These are phyloP conservation scores for Allium sativum DNA, from an alignment of 106 monocot species.

Conservation along the genomic window DNA sequence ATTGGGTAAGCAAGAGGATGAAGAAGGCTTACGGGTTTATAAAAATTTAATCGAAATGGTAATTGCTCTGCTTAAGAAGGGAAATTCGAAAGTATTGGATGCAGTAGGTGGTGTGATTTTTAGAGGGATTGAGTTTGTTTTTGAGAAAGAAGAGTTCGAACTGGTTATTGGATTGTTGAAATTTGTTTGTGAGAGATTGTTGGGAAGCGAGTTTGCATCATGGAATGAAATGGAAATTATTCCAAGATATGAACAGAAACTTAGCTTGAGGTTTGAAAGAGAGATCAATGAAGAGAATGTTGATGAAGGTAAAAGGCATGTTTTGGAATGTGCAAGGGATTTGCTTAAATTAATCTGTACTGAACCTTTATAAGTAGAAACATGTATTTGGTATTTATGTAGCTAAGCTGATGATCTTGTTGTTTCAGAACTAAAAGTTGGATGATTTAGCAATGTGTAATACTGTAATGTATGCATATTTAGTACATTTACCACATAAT, in stretches of 20 bases:
- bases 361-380: conserved; percentile 9
- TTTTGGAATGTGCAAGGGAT: conserved; percentile 28
- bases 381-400: no score
- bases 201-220: conserved; percentile 14
- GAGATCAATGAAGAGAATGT: conserved; percentile 16
- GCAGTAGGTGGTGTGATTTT: conserved; percentile 35
- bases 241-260: conserved; percentile 22
- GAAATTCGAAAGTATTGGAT: conserved; percentile 40
- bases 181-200: conserved; percentile 49
- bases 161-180: conserved; percentile 44
- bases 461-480: no score
- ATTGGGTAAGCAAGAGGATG: conserved; percentile 25
- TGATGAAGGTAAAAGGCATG: conserved; percentile 24
- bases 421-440: no score
- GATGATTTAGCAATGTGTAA: no score
- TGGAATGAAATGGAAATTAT: conserved; percentile 28
- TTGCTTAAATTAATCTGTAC: conserved; percentile 24
- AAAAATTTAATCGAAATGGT: conserved; percentile 33
- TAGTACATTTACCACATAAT: no score
- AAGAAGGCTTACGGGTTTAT: conserved; percentile 12
- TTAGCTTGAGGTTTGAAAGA: conserved; percentile 22
- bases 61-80: conserved; percentile 52
- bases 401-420: no score
- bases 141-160: conserved; percentile 33
- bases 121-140: conserved; percentile 14